Evolutionary conservation across 2,329 filamentous ascomycete species (phyloP), one percentile per base, ranked within the genome.

Genomic region (Xylaria sp.): DNA sequence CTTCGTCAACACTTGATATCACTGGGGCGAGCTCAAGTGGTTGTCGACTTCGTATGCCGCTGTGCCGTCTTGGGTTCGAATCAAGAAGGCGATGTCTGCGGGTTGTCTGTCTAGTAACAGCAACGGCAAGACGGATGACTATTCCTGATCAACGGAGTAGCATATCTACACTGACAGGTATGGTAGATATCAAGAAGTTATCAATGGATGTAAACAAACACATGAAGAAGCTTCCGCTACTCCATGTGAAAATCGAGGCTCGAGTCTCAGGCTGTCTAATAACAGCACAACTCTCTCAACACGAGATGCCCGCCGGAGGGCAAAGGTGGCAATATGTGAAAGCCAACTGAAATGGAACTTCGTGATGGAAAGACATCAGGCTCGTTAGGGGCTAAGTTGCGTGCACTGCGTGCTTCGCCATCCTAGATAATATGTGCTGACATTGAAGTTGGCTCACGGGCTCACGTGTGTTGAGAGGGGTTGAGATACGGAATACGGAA

Each of bases 61-160:
- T 52, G 23, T 49, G 52, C 54, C n/a, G 48, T 53, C 46, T 44
- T 53, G 16, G 11, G 18, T 23, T 34, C 11, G 9, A 49, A 52
- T 49, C 19, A 23, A 55, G 23, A 52, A 46, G 44, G 52, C 44
- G 34, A 16, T 50, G 13, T 46, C 55, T 61, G 63, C 60, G 58
- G 54, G 65, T 30, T 30, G 23, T 30, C 70, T 71, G 70, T 72
- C 71, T 73, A 72, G 59, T 71, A 73, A 72, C 71, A 73, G 67
- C 70, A 58, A 55, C 55, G 63, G 62, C 57, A 58, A 66, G 58
- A 58, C 52, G 44, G 39, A 59, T 30, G 42, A n/a, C 51, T 52
- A 52, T 55, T 6, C 6, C 18, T 53, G 30, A 23, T 67, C 37
- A 66, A 54, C 56, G 59, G 37, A 54, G 39, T 55, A 61, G 60